Evolutionary conservation across 2,329 filamentous ascomycete species (phyloP).

Genomic region (Cladosporium sp.): DNA sequence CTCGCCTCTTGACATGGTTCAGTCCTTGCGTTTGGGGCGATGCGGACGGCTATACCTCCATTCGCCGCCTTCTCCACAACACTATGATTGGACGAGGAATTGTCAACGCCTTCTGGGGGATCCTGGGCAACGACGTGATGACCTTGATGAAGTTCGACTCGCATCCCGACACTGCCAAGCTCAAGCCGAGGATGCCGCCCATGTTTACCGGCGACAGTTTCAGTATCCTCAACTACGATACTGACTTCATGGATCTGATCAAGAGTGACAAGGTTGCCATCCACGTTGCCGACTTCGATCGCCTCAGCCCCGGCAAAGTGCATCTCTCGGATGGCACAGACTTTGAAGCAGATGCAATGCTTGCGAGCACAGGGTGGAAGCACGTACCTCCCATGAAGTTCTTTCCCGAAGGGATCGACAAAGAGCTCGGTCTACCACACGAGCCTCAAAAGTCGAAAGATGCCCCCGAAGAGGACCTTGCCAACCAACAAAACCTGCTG

Average conservation of each 20-base stretch:
- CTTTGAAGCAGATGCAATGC: constrained; percentile 47
- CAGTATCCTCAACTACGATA: constrained; percentile 57
- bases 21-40: constrained; percentile 69
- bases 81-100: constrained; percentile 55
- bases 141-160: constrained; percentile 44
- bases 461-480: constrained; percentile 5
- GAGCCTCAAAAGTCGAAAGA: constrained; percentile 29
- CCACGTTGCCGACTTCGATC: constrained; percentile 51
- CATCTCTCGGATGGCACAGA: constrained; percentile 45
- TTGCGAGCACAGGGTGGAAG: constrained; percentile 57
- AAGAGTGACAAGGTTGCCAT: constrained; percentile 50
- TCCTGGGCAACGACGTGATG: constrained; percentile 53
- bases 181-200: constrained; percentile 38
- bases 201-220: constrained; percentile 55
- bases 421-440: constrained; percentile 6
- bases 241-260: constrained; percentile 55
- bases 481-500: constrained; percentile 25
- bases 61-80: constrained; percentile 54
- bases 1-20: constrained; percentile 59
- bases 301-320: constrained; percentile 43
- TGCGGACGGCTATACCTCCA: constrained; percentile 55
- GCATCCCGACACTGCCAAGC: constrained; percentile 37
- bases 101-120: constrained; percentile 53
- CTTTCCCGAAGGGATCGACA: constrained; percentile 13
- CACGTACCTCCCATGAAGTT: constrained; percentile 48